These are phyloP conservation scores for Globisporangium camurandrum DNA, from an alignment of 352 stramenopile species.

Conservation along the genomic window DNA sequence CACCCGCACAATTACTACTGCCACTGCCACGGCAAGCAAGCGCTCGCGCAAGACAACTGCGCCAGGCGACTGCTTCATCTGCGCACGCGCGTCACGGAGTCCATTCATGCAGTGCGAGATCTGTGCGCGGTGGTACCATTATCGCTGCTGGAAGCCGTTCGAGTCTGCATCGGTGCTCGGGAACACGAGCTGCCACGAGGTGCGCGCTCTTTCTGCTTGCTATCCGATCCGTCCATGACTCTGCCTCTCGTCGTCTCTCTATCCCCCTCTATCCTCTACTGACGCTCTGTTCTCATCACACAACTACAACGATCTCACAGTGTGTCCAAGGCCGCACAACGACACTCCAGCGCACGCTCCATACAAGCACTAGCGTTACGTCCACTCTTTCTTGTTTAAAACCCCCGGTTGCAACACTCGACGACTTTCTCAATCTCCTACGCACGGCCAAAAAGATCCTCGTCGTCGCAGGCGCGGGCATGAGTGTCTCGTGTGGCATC, in stretches of 20 bases:
- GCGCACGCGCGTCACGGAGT: slow-evolving; percentile 29
- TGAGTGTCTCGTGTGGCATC: slow-evolving; percentile 96
- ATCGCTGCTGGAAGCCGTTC: slow-evolving; percentile 38
- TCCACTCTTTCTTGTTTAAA: too few relatives aligned
- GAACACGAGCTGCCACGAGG: slow-evolving; percentile 72
- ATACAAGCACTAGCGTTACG: too few relatives aligned
- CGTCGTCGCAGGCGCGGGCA: slow-evolving; percentile 89
- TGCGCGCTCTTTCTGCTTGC: neutral
- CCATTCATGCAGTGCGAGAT: slow-evolving; percentile 69
- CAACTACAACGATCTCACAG: slow-evolving; percentile 10
- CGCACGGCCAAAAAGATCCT: slow-evolving; percentile 83
- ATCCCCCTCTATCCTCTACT: neutral
- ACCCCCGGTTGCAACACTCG: slow-evolving; percentile 31
- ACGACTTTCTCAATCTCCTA: slow-evolving; percentile 62
- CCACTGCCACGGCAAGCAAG: slow-evolving; percentile 17
- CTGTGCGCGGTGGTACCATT: slow-evolving; percentile 59
- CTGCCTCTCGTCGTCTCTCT: neutral
- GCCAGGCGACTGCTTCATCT: slow-evolving; percentile 48
- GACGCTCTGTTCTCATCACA: neutral
- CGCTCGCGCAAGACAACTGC: slow-evolving; percentile 17
- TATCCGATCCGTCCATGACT: neutral
- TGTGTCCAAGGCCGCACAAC: slow-evolving; percentile 42
- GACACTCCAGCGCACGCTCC: too few relatives aligned
- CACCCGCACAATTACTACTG: too few relatives aligned
- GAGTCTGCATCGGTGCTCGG: slow-evolving; percentile 54